Evolutionary conservation across 352 stramenopile genomes (phyloP).

Genomic region (Phytophthora boehmeriae): DNA sequence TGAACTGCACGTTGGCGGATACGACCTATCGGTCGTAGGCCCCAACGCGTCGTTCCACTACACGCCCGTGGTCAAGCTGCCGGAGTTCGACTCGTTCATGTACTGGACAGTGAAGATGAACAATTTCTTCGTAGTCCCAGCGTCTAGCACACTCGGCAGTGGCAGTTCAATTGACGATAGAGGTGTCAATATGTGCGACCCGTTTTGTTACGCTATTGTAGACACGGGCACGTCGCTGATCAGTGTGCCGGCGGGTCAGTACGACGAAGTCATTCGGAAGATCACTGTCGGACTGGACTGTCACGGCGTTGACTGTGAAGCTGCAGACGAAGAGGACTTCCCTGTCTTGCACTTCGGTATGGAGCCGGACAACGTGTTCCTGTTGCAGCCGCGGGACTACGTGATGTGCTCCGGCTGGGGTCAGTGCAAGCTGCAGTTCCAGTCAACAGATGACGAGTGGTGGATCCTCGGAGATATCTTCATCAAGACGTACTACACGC

Average conservation of each 20-base stretch:
- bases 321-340: conserved; percentile 57
- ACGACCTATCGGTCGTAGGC: conserved; percentile 82
- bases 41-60: conserved; percentile 88
- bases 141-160: not conserved
- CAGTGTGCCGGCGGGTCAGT: conserved; percentile 75
- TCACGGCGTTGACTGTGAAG: conserved; percentile 68
- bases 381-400: conserved; percentile 83
- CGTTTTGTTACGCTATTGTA: conserved; percentile 89
- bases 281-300: conserved; percentile 75
- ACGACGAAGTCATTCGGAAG: conserved; percentile 57
- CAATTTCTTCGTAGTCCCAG: conserved; percentile 44
- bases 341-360: conserved; percentile 81
- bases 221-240: conserved; percentile 90
- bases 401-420: conserved; percentile 74
- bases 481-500: conserved; percentile 92
- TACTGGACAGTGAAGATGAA: conserved; percentile 89
- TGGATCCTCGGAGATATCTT: conserved; percentile 92
- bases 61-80: conserved; percentile 83
- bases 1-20: conserved; percentile 86
- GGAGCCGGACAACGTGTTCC: conserved; percentile 85
- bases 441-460: conserved; percentile 77
- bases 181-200: conserved; percentile 60
- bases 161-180: not conserved
- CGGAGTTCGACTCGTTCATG: conserved; percentile 79
- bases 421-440: conserved; percentile 81